phyloP scores from a whole-genome alignment of 139 green algal genomes.

The Asterochloris erici region DNA sequence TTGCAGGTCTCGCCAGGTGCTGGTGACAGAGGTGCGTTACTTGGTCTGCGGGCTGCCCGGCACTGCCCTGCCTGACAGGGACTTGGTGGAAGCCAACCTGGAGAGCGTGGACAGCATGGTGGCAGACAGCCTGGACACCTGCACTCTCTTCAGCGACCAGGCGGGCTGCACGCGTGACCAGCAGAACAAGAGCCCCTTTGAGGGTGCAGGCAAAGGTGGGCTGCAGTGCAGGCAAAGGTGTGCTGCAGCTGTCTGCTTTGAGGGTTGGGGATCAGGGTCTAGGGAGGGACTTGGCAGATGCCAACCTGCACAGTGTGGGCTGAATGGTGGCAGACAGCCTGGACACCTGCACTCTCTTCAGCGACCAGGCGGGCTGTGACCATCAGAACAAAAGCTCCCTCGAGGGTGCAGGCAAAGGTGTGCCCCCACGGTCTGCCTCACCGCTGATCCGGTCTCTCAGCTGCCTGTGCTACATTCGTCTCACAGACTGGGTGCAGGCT shows the following conservation, averaged over 20 bases:
- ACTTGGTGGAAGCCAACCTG: conserved; percentile 14
- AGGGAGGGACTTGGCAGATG: conserved; percentile 4
- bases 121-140: background rate
- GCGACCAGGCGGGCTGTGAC: background rate
- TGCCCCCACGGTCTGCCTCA: no score
- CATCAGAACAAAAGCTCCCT: no score
- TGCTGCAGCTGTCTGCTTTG: no score
- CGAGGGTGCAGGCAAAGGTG: no score
- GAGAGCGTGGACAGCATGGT: conserved; percentile 20
- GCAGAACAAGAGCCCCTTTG: no score
- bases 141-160: conserved; percentile 14
- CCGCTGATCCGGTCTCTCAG: no score
- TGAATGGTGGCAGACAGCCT: conserved; percentile 17
- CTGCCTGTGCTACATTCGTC: no score
- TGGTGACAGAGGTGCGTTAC: conserved; percentile 28
- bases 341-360: conserved; percentile 8
- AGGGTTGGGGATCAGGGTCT: no score
- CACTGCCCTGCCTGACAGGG: conserved; percentile 2
- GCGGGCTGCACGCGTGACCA: background rate
- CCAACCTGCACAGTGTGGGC: conserved; percentile 12
- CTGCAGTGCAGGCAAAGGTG: no score
- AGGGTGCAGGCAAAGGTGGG: no score
- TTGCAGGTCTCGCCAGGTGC: conserved; percentile 27
- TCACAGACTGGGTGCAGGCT: no score
- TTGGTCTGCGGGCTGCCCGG: conserved; percentile 43